Evolutionary conservation across 305 asterid species (phyloP), one percentile per base, ranked within the genome.

Genomic region (Ilex paraguariensis): DNA sequence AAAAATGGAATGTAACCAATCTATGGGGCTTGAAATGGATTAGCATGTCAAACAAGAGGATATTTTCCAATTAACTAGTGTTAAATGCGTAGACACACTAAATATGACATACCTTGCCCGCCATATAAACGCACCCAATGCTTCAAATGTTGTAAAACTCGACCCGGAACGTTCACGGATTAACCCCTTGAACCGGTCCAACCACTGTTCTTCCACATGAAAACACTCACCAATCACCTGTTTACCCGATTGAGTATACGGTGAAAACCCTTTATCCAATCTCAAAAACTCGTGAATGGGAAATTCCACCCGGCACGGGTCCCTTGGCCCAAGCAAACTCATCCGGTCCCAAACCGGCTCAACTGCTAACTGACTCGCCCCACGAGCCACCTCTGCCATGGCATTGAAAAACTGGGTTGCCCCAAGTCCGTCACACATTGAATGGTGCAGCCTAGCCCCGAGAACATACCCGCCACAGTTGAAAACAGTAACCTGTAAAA

Each of bases 81-180:
- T 36, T 36, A 36, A 21, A 21, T 21, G 28, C 28, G 28, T 21
- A 21, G 28, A 21, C 28, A 21, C 28, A 21, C 28, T 21, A 21
- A 21, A 28, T n/a, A 28, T 6, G 13, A 36, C 59, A 28, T 75
- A 90, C 97, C 83, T 85, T 6, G 94, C 84, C 21, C 88, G 84
- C 97, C 97, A 90, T 7, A 87, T 77, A 52, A 78, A 77, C 64
- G 91, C 91, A 54, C 95, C 94, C 80, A 90, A 68, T 31, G 90
- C 95, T 72, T 90, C 97, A 52, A 90, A 90, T 17, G 94, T 80
- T 31, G 95, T 87, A 54, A 65, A 85, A 33, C 70, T 87, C 8
- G 70, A 73, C 56, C 94, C 90, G 33, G 83, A 81, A 14, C 81
- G 78, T 56, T 82, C 69, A 56, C 33, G 39, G 3, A 87, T 54